Percentiles rank a stretch among this genome's conserved stretches.
These are phyloP conservation scores for Aotearoamyces nothofagi DNA, from an alignment of 2,329 filamentous ascomycete species.

Conservation along the genomic window DNA sequence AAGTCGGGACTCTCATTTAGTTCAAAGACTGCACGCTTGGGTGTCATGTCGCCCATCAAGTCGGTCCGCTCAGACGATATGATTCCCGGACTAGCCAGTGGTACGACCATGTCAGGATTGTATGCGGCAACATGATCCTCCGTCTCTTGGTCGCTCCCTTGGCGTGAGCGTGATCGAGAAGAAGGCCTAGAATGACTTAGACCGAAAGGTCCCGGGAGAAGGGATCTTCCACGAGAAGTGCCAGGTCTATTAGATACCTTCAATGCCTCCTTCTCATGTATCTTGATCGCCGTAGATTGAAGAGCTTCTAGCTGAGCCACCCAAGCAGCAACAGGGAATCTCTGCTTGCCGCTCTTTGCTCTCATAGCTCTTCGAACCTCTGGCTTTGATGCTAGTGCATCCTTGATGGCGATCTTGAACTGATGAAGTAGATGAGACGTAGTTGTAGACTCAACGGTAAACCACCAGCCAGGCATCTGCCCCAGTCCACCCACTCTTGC, in stretches of 20 bases:
- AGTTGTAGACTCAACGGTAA: conserved; percentile 48
- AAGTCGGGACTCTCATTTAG: too few species aligned
- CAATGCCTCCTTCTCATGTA: conserved; percentile 18
- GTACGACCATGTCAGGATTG: too few species aligned
- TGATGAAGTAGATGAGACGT: conserved; percentile 48
- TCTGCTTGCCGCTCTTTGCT: conserved; percentile 46
- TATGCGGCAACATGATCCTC: too few species aligned
- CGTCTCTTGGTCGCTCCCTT: too few species aligned
- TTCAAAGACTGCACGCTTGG: too few species aligned
- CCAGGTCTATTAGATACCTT: too few species aligned
- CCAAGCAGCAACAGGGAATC: conserved; percentile 54
- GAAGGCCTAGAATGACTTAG: background rate
- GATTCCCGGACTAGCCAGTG: too few species aligned
- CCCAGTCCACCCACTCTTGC: conserved; percentile 49
- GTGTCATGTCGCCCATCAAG: too few species aligned
- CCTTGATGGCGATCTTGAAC: conserved; percentile 48
- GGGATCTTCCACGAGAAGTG: too few species aligned
- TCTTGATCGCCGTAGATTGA: conserved; percentile 41
- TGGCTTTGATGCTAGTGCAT: conserved; percentile 39
- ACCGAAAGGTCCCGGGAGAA: too few species aligned
- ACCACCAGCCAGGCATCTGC: conserved; percentile 59
- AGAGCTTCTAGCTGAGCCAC: conserved; percentile 47
- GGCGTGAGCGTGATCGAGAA: too few species aligned
- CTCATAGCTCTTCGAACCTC: conserved; percentile 45
- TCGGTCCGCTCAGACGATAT: too few species aligned